Evolutionary conservation across 2,329 filamentous ascomycete species (phyloP).

Genomic region (Diaporthe humulicola): DNA sequence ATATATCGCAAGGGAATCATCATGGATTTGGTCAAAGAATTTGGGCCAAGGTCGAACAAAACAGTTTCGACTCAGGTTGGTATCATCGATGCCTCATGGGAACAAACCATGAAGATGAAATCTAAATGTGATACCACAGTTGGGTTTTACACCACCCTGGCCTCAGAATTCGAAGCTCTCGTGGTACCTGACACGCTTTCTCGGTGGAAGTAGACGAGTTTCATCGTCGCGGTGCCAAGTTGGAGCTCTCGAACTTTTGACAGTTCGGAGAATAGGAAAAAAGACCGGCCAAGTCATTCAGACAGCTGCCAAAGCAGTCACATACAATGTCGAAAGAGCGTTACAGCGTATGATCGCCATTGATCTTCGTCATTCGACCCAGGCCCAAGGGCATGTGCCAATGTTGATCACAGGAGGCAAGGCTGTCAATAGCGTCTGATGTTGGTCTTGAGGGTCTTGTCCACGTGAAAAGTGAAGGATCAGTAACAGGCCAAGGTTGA

Average conservation of each 20-base stretch:
- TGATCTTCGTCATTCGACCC: neutral
- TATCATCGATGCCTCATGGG: neutral
- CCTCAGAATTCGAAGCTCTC: neutral
- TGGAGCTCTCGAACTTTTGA: neutral
- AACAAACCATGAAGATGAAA: neutral
- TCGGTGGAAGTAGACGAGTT: neutral
- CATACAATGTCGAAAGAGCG: neutral
- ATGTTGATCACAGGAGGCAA: constrained; percentile 19
- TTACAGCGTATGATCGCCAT: neutral
- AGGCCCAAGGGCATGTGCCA: neutral
- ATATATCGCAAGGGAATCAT: neutral
- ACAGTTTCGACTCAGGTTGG: too few relatives aligned
- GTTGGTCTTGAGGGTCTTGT: neutral
- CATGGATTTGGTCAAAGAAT: neutral
- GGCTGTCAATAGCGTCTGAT: constrained; percentile 18
- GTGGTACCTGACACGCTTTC: too few relatives aligned
- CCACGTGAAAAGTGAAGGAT: neutral
- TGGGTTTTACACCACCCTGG: neutral
- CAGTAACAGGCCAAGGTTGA: neutral
- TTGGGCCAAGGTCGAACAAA: neutral
- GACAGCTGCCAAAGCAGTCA: neutral
- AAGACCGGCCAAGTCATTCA: neutral
- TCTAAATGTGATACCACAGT: neutral
- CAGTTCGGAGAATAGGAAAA: neutral
- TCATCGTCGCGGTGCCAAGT: neutral